Evolutionary conservation across 257 asterid species (phyloP), one percentile per base, ranked within the genome.

Genomic region (Solanum okadae): DNA sequence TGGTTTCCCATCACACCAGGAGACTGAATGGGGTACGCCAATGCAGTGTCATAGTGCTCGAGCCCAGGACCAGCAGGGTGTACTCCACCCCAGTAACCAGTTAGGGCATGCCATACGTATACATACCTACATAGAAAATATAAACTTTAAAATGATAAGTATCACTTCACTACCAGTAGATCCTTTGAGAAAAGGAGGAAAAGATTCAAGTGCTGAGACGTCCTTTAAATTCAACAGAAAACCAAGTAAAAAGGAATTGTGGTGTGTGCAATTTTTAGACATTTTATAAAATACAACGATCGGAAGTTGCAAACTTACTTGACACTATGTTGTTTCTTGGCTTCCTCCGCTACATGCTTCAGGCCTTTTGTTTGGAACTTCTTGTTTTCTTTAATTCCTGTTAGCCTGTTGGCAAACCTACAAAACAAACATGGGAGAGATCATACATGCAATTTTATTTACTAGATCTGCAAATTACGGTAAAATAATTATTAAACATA

Each of bases 51-150:
- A 68, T 95, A 97, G 91, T 97, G 99, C 88, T 97, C 98, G 94
- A 96, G 49, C 34, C 98, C 99, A 15, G 95, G 90, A 33, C 98
- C 98, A 3, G 98, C 83, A 27, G 99, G 99, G 78, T 95, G 98
- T 83, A 96, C 99, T 44, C 99, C 99, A 10, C 99, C 99, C 99
- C 98, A 96, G 92, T 96, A 96, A 38, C 99, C 99, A 0, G 98
- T 98, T n/a, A 96, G 90, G 83, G 99, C 98, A 35, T 96, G 99
- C 99, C 99, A 96, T n/a, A 90, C 98, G 18, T 94, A 96, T 5
- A 95, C 96, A 44, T 87, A 92, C 90, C 99, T 96, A 92, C 75
- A 89, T 81, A 81, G 67, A 23, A 81, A 46, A 29, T 10, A 81
- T 34, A 27, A 73, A 44, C 18, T 4, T 79, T 44, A 44, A 44